phyloP scores from a whole-genome alignment of 177 flowering plant species.

The Tripterygium wilfordii region DNA sequence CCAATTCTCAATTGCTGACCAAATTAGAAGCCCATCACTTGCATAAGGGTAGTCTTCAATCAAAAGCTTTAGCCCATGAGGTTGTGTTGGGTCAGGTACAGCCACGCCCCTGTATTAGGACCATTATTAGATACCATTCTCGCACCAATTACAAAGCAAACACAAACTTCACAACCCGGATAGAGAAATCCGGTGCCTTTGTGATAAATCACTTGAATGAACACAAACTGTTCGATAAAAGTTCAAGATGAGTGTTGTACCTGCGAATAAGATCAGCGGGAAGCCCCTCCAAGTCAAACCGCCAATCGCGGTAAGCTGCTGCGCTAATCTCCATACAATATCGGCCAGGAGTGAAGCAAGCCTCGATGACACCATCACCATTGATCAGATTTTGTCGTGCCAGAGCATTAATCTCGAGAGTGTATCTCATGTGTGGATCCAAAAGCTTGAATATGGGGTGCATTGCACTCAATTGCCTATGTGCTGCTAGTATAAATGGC shows the following conservation, averaged over 20 bases:
- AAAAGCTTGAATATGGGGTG: constrained; percentile 94
- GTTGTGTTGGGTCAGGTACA: constrained; percentile 62
- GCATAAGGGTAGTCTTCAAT: constrained; percentile 95
- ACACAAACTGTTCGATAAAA: no score
- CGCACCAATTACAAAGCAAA: constrained; percentile 1
- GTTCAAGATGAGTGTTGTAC: constrained; percentile 18
- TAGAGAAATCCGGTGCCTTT: background rate
- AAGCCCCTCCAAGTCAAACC: constrained; percentile 83
- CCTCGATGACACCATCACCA: constrained; percentile 82
- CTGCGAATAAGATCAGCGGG: constrained; percentile 91
- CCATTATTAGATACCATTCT: background rate
- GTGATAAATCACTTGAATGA: no score
- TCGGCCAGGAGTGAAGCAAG: constrained; percentile 90
- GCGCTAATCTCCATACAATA: constrained; percentile 92
- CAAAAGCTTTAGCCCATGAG: constrained; percentile 70
- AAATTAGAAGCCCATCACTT: constrained; percentile 76
- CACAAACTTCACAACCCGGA: background rate
- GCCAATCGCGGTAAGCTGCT: constrained; percentile 72
- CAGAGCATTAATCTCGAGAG: constrained; percentile 75
- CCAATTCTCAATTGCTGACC: constrained; percentile 82
- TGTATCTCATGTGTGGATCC: constrained; percentile 98
- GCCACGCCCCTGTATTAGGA: constrained; percentile 75
- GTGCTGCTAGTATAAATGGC: constrained; percentile 88
- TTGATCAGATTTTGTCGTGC: constrained; percentile 80
- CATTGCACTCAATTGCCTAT: constrained; percentile 89